Evolutionary conservation across 768 basidiomycete species (phyloP).

Genomic region (Rubroboletus satanas): DNA sequence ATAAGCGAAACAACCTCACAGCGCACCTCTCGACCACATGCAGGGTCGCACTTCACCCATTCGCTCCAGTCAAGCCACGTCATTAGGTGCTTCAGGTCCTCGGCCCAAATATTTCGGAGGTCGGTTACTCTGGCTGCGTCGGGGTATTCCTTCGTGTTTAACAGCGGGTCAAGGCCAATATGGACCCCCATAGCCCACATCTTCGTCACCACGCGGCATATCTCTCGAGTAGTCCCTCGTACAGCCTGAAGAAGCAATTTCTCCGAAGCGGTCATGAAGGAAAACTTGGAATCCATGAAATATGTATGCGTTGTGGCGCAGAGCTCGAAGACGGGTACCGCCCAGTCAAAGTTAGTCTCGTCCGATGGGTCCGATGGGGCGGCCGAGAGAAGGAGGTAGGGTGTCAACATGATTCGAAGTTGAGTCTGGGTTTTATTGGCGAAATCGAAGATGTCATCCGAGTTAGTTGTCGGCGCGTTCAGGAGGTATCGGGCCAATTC

Average conservation of each 20-base stretch:
- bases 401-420: slow-evolving; percentile 25
- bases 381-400: slow-evolving; percentile 22
- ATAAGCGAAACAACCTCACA: neutral
- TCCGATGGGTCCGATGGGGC: neutral
- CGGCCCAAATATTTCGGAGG: slow-evolving; percentile 32
- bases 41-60: slow-evolving; percentile 47
- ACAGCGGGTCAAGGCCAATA: slow-evolving; percentile 13
- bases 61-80: slow-evolving; percentile 49
- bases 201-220: slow-evolving; percentile 41
- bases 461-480: slow-evolving; percentile 1
- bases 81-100: slow-evolving; percentile 36
- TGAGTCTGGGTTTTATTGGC: slow-evolving; percentile 16
- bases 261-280: slow-evolving; percentile 28
- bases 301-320: slow-evolving; percentile 31
- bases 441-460: neutral
- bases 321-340: slow-evolving; percentile 23
- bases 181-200: slow-evolving; percentile 44
- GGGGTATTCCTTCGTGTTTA: slow-evolving; percentile 2
- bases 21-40: slow-evolving; percentile 41
- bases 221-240: slow-evolving; percentile 38
- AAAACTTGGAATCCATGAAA: neutral
- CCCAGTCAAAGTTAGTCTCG: slow-evolving; percentile 22
- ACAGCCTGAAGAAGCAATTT: slow-evolving; percentile 23
- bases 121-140: neutral
- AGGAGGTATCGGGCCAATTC: slow-evolving; percentile 25